Evolutionary conservation across 116 monocot species (phyloP).

Genomic region (Dioscorea cayenensis): DNA sequence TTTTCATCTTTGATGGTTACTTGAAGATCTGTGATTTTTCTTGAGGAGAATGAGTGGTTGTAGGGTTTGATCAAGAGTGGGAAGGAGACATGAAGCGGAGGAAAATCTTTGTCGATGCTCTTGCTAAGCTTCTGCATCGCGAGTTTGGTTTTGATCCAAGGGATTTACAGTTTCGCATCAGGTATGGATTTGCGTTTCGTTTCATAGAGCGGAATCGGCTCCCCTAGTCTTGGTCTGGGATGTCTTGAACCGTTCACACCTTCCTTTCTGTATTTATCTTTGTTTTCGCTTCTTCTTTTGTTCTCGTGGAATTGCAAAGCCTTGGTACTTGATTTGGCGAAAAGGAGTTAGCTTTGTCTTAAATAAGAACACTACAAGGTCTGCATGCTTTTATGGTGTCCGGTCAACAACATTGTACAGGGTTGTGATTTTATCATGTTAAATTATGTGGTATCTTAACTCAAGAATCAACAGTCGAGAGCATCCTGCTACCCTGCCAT

Average conservation of each 20-base stretch:
- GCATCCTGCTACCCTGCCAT: no score
- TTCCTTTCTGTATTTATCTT: neutral
- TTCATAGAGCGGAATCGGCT: slow-evolving; percentile 87
- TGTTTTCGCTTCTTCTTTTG: neutral
- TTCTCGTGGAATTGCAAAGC: neutral
- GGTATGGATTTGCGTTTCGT: slow-evolving; percentile 69
- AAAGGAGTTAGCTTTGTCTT: slow-evolving; percentile 60
- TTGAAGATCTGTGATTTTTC: no score
- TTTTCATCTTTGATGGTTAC: no score
- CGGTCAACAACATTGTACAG: slow-evolving; percentile 93
- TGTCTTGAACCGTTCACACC: slow-evolving; percentile 12
- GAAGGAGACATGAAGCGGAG: slow-evolving; percentile 49
- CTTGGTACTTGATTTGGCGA: slow-evolving; percentile 26
- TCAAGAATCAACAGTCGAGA: no score
- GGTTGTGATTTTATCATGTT: slow-evolving; percentile 16
- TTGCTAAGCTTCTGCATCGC: slow-evolving; percentile 35
- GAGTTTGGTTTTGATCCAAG: slow-evolving; percentile 32
- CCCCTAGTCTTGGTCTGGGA: slow-evolving; percentile 81
- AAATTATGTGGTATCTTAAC: neutral
- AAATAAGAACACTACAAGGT: slow-evolving; percentile 56
- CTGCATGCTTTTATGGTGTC: slow-evolving; percentile 60
- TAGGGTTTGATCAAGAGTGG: neutral
- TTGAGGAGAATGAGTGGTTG: no score
- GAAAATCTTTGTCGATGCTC: slow-evolving; percentile 19
- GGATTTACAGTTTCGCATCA: slow-evolving; percentile 8